phyloP scores from a whole-genome alignment of 306 rosid species.

The Ormosia emarginata region DNA sequence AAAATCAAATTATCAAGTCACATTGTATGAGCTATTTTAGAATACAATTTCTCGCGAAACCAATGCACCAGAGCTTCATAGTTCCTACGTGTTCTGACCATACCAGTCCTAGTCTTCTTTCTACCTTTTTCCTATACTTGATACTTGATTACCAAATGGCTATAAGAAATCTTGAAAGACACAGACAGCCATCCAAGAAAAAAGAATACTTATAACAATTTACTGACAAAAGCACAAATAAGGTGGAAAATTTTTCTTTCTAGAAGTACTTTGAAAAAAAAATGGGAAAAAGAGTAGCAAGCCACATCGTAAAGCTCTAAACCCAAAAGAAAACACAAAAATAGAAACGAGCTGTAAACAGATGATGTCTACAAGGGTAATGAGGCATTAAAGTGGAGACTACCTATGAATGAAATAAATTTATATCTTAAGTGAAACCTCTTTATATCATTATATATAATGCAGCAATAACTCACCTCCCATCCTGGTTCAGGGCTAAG shows the following conservation, averaged over 20 bases:
- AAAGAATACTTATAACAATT: background rate
- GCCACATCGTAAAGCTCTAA: background rate
- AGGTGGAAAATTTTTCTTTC: background rate
- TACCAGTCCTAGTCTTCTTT: background rate
- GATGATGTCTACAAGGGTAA: background rate
- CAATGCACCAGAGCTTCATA: background rate
- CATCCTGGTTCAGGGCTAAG: conserved; percentile 88
- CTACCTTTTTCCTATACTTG: background rate
- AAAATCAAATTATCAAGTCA: background rate
- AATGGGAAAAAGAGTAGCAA: background rate
- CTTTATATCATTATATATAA: background rate
- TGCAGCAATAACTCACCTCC: conserved; percentile 62
- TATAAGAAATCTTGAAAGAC: background rate
- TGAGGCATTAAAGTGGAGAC: background rate
- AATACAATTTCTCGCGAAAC: background rate
- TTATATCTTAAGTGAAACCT: background rate
- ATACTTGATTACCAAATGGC: background rate
- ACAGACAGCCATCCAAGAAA: background rate
- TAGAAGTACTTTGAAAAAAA: background rate
- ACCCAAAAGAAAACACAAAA: background rate
- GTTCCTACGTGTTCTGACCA: background rate
- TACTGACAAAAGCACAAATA: background rate
- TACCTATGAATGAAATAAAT: background rate
- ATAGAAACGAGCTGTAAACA: background rate
- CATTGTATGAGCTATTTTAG: background rate